A percentile compares a stretch with the other conserved stretches of the same genome.
Conservation (phyloP, 2,329 filamentous ascomycete genomes). For the Cercospora beticola region DNA sequence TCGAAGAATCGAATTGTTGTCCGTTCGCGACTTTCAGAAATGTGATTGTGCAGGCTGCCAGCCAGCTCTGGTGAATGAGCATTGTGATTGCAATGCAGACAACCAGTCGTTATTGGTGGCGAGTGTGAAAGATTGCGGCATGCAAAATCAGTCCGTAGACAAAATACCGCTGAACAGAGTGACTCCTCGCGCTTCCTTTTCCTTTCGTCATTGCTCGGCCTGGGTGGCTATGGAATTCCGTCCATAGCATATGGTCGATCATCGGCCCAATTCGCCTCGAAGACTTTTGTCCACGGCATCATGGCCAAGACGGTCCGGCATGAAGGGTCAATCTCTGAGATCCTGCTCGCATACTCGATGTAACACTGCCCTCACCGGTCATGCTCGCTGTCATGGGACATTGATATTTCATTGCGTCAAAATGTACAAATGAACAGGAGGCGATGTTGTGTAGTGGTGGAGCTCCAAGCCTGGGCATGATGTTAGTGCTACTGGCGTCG, state of each 20-base stretch:
- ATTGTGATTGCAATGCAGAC: neutral
- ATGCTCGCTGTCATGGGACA: neutral
- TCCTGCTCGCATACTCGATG: neutral
- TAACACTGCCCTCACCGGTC: neutral
- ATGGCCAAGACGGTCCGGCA: neutral
- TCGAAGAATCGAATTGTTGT: slow-evolving; percentile 1
- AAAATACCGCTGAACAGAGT: neutral
- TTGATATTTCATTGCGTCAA: neutral
- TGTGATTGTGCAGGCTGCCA: neutral
- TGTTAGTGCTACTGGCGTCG: neutral
- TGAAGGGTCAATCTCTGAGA: neutral
- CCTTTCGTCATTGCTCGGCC: neutral
- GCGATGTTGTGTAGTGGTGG: neutral
- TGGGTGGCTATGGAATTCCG: neutral
- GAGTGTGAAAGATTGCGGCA: neutral
- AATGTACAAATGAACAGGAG: neutral
- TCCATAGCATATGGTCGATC: neutral
- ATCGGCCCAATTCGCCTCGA: neutral
- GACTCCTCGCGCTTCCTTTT: neutral
- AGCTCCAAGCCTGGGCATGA: neutral
- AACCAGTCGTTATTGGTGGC: neutral
- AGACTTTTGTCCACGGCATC: neutral
- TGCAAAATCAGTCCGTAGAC: neutral
- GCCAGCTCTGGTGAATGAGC: neutral
- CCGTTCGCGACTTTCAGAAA: neutral